Conservation (phyloP, 768 basidiomycete species). For the Suillus variegatus region DNA sequence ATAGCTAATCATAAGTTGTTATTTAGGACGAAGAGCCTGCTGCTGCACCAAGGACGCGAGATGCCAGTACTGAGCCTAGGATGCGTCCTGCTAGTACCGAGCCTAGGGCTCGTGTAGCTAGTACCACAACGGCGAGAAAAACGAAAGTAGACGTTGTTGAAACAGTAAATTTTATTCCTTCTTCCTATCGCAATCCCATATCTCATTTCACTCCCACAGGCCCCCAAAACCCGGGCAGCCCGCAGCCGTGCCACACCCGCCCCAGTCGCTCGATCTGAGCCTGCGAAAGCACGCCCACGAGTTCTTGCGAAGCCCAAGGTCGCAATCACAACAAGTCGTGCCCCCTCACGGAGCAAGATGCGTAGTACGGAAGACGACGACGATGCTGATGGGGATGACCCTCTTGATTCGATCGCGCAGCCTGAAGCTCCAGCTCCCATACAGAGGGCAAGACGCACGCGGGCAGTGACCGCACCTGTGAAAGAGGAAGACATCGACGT, state of each 20-base stretch:
- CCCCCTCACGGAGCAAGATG: not conserved
- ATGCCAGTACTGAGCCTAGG: not conserved
- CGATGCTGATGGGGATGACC: constrained; percentile 11
- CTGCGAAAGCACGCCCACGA: constrained; percentile 9
- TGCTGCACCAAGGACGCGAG: not conserved
- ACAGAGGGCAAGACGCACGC: constrained; percentile 8
- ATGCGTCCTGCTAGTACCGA: not conserved
- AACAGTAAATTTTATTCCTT: not conserved
- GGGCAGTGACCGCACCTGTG: constrained; percentile 6
- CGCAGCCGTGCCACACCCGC: not conserved
- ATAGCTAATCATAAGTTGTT: not conserved
- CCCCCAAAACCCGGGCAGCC: not conserved
- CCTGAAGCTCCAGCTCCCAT: constrained; percentile 5
- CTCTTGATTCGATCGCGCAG: constrained; percentile 13
- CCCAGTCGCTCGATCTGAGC: constrained; percentile 6
- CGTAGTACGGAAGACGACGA: constrained; percentile 1
- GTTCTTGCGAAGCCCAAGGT: constrained; percentile 4
- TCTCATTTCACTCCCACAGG: not conserved
- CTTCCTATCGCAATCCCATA: not conserved
- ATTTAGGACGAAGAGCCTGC: constrained; percentile 11
- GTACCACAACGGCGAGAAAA: not conserved
- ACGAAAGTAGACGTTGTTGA: not conserved
- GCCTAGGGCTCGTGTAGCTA: not conserved
- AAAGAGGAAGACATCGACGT: constrained; percentile 12
- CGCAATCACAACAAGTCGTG: constrained; percentile 3